Conservation (phyloP, 345 rosid genomes). For the Lenwebbia sp. region DNA sequence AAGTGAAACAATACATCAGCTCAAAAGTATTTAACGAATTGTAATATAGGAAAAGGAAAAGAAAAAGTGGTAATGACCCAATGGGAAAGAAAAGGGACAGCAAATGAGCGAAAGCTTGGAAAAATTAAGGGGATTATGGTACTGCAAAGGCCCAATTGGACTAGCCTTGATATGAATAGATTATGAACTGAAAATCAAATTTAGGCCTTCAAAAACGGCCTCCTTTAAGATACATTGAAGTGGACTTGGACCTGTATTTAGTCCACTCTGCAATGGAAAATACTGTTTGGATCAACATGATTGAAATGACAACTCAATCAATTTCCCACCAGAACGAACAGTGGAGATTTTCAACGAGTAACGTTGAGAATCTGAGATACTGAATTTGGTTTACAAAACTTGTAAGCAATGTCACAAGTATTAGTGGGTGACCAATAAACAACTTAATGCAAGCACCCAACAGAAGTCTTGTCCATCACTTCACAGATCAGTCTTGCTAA, state of each 20-base stretch:
- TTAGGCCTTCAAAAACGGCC: neutral
- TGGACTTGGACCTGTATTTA: neutral
- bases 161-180: neutral
- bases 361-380: neutral
- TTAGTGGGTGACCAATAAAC: neutral
- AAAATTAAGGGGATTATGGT: neutral
- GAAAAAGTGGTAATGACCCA: neutral
- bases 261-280: neutral
- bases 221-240: no score
- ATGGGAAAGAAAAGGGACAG: neutral
- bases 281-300: neutral
- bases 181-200: neutral
- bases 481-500: neutral
- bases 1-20: neutral
- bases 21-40: neutral
- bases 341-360: neutral
- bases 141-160: neutral
- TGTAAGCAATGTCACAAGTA: neutral
- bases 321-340: neutral
- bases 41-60: neutral
- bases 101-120: neutral
- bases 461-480: neutral
- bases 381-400: neutral
- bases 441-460: neutral
- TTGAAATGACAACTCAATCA: neutral